Base-by-base conservation (phyloP, 2,329 filamentous ascomycete genomes). In the Tolypocladium sp. region DNA sequence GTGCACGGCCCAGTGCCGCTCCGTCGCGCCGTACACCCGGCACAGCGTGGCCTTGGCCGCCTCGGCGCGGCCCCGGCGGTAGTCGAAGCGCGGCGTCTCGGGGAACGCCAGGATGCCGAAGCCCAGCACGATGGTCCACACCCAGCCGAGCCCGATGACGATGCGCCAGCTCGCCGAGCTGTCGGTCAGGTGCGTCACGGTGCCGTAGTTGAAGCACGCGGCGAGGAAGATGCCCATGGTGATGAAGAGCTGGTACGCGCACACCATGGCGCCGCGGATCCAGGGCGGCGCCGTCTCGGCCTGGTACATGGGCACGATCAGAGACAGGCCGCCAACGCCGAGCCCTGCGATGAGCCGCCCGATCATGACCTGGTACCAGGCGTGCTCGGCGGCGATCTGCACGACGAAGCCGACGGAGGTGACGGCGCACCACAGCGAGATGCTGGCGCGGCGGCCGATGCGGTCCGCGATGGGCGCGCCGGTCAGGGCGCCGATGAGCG, bases 291-390 rank as follows among this genome's bases (percentile, higher is more conserved):
- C 83, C 7, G 82, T 87, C 71, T 91, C 88, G n/a, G 82, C 82
- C 66, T 89, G 86, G 68, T 89, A 90, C 83, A 90, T 86, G n/a
- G 86, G 85, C 0, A 87, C 85, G 15, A 86, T 72, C 6, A 88
- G 80, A 12, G 82, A 85, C 2, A 89, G 71, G 0, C 81, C 83
- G 58, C 88, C 88, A 49, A 91, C 85, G 17, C 86, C 86, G 1
- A 89, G 74, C 57, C 87, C 88, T 17, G 85, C 82, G 20, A 88
- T 77, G 65, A 84, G 82, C 58, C 88, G 77, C 17, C 87, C 87
- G 53, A 86, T 75, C 63, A 86, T 85, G 60, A 89, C 76, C 66
- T 90, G 87, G 54, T 82, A 82, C 86, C 87, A 90, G 10, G 73
- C 73, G 2, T 64, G 66, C 0, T 69, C 65, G 0, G 86, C 77